These are phyloP conservation scores for Rhizomucor miehei DNA, from an alignment of 371 early-diverging fungal genomes.

Conservation along the genomic window DNA sequence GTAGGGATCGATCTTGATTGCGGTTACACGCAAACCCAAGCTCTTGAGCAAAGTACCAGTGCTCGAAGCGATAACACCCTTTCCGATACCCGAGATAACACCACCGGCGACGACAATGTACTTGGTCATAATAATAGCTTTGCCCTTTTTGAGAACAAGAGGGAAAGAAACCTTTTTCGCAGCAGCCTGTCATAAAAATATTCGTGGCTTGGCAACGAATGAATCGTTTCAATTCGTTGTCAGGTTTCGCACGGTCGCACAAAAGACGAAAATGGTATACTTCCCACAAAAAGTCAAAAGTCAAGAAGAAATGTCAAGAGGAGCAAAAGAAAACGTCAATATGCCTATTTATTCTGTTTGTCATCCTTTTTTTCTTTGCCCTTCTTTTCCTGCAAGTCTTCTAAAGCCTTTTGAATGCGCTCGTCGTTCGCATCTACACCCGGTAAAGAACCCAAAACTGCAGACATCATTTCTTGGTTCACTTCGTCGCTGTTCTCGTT, in stretches of 20 bases:
- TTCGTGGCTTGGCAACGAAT: too few species aligned
- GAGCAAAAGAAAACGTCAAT: too few species aligned
- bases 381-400: slow-evolving; percentile 49
- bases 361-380: slow-evolving; percentile 46
- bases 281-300: too few species aligned
- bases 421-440: slow-evolving; percentile 92
- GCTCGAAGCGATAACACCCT: slow-evolving; percentile 98
- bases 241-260: too few species aligned
- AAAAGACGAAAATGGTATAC: too few species aligned
- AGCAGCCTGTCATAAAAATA: too few species aligned
- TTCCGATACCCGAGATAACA: slow-evolving; percentile 98
- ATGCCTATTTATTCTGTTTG: slow-evolving; percentile 35
- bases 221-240: too few species aligned
- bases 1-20: slow-evolving; percentile 99
- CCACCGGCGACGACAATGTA: slow-evolving; percentile 99
- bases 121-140: slow-evolving; percentile 61
- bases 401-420: slow-evolving; percentile 70
- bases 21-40: slow-evolving; percentile 92
- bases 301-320: too few species aligned
- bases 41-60: slow-evolving; percentile 96
- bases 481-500: slow-evolving; percentile 34
- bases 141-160: too few species aligned
- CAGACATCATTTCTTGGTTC: slow-evolving; percentile 54
- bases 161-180: too few species aligned
- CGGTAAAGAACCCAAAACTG: slow-evolving; percentile 76